Percentiles rank a stretch among this genome's conserved stretches.
Evolutionary conservation across 1,139 yeast genomes (phyloP).

Genomic region (Sugiyamaella sp.): DNA sequence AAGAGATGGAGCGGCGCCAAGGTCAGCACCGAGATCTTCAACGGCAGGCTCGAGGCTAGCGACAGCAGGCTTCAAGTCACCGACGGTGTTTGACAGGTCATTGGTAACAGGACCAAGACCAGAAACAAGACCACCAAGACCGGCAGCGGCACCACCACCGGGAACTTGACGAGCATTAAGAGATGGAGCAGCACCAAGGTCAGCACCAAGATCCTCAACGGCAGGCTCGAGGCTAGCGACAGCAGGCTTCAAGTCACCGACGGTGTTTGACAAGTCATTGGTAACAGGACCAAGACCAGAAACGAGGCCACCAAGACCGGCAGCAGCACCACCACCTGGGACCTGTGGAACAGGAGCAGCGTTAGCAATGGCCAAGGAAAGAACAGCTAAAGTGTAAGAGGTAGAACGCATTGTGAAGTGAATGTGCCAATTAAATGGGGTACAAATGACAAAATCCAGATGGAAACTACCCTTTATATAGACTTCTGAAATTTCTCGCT

Average conservation of each 20-base stretch:
- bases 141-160: background rate
- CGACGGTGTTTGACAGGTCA: conserved; percentile 1
- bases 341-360: background rate
- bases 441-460: background rate
- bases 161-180: background rate
- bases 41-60: background rate
- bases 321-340: background rate
- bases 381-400: background rate
- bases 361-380: background rate
- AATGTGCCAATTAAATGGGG: background rate
- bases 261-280: background rate
- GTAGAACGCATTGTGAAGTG: background rate
- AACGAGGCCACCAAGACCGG: background rate
- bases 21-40: background rate
- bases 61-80: background rate
- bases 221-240: conserved; percentile 1
- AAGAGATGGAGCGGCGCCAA: background rate
- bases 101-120: background rate
- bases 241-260: conserved; percentile 2
- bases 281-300: background rate
- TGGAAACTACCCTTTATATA: background rate
- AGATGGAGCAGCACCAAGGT: background rate
- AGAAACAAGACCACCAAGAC: background rate
- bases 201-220: background rate
- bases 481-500: background rate